These are phyloP conservation scores for Aspergillus sp. DNA, from an alignment of 2,329 filamentous ascomycete species.

Conservation along the genomic window DNA sequence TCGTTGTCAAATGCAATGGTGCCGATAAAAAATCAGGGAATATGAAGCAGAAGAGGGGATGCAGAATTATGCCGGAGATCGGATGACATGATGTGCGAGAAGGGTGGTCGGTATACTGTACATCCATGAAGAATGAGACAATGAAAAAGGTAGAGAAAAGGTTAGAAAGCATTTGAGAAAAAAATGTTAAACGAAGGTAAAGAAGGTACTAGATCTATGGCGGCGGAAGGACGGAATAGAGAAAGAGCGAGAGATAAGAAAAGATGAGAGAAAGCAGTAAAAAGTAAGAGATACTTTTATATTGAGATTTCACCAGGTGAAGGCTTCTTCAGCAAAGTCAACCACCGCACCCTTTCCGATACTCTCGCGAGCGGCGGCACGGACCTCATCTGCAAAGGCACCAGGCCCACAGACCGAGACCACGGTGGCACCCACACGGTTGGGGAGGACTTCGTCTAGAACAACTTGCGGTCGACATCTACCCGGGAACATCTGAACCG, in stretches of 20 bases:
- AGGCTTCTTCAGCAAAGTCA: constrained; percentile 66
- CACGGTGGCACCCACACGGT: constrained; percentile 58
- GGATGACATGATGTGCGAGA: not conserved
- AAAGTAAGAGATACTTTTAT: not conserved
- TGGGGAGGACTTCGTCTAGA: constrained; percentile 56
- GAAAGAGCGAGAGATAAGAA: constrained; percentile 1
- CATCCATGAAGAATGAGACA: constrained; percentile 1
- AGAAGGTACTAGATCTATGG: not conserved
- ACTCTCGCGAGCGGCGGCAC: constrained; percentile 53
- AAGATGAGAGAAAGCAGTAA: not conserved
- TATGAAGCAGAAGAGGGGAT: not conserved
- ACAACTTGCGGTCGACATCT: constrained; percentile 57
- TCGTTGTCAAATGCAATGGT: not conserved
- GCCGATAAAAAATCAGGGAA: not conserved
- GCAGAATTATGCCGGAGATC: not conserved
- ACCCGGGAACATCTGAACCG: constrained; percentile 62
- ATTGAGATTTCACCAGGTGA: constrained; percentile 55
- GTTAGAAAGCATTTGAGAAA: not conserved
- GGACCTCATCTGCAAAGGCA: constrained; percentile 61
- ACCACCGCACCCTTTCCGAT: constrained; percentile 54
- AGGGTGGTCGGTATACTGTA: not conserved
- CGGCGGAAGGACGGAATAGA: not conserved
- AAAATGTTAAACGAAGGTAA: not conserved
- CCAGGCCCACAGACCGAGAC: constrained; percentile 65
- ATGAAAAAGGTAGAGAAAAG: constrained; percentile 2